A percentile compares a stretch with the other conserved stretches of the same genome.
Conservation (phyloP, 176 grass and related monocot genomes). For the sorghum (Sorghum bicolor) region DNA sequence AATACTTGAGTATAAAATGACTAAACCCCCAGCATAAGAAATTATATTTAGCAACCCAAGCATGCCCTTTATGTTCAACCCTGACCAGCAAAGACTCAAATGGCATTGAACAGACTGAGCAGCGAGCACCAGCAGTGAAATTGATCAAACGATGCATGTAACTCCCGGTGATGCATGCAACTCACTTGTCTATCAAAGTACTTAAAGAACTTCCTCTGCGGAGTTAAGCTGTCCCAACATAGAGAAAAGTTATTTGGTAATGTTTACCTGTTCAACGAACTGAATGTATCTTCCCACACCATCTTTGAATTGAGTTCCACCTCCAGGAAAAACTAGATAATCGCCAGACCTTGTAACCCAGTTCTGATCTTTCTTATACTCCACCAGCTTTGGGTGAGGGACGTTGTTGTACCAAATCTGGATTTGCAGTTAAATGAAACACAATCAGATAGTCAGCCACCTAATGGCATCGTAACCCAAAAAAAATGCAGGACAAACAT, state of each 20-base stretch:
- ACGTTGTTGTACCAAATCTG: conserved; percentile 98
- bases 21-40: neutral
- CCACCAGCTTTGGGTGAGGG: conserved; percentile 83
- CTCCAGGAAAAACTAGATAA: conserved; percentile 86
- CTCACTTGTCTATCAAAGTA: conserved; percentile 7
- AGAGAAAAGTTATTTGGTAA: conserved; percentile 13
- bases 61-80: neutral
- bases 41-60: neutral
- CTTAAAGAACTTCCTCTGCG: neutral
- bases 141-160: neutral
- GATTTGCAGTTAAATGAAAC: conserved; percentile 24
- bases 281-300: conserved; percentile 75
- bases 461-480: neutral
- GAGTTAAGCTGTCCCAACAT: neutral
- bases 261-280: conserved; percentile 80
- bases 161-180: neutral
- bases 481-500: neutral
- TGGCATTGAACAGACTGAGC: neutral
- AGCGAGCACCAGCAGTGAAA: neutral
- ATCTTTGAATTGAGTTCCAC: conserved; percentile 92
- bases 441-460: neutral
- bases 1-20: neutral
- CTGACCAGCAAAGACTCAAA: neutral
- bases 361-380: conserved; percentile 95
- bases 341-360: conserved; percentile 74